Base-by-base conservation (phyloP, 805 yeast species). In the Saccharomycopsis malanga region DNA sequence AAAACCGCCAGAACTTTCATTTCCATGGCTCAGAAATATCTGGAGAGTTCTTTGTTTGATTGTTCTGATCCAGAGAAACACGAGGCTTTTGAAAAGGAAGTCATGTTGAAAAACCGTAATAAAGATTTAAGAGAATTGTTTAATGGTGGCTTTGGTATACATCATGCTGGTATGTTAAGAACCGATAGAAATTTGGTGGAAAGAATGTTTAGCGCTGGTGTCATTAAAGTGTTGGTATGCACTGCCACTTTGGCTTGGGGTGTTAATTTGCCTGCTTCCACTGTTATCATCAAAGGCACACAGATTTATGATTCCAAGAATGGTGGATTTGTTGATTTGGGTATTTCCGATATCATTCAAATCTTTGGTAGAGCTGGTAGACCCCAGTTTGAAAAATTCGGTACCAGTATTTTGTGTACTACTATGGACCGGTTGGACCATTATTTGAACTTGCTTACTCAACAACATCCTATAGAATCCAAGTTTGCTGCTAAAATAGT, bases 211-310 rank as follows among this genome's bases (percentile, higher is more conserved):
- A 70, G 81, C 25, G 68, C 72, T 25, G 98, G 98, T 36, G 84
- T 88, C 0, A 83, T 93, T 53, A 85, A 82, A 50, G 98, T 93
- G 0, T 67, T 93, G 15, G 84, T 95, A 58, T 88, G 96, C 73
- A 93, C 99, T 2, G 95, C 98, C 0, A 93, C 99, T 0, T 74
- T 93, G 49, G 99, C 99, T 0, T 93, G 99, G 99, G 99, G 99
- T 75, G 98, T 93, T 17, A 93, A 93, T 60, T 70, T 93, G 50
- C 98, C 99, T 1, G 98, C 98, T 4, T 97, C 96, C 1, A 96
- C 88, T 35, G 99, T 93, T 18, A 86, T 93, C 53, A 80, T 93
- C 27, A 93, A 93, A 58, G 99, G 99, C 0, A 93, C 99, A 0
- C 96, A 91, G 59, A 88, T 93, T 0, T 93, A 93, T 60, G 95